Base-by-base conservation (phyloP, 768 basidiomycete genomes). In the Melanogaster broomeanus region DNA sequence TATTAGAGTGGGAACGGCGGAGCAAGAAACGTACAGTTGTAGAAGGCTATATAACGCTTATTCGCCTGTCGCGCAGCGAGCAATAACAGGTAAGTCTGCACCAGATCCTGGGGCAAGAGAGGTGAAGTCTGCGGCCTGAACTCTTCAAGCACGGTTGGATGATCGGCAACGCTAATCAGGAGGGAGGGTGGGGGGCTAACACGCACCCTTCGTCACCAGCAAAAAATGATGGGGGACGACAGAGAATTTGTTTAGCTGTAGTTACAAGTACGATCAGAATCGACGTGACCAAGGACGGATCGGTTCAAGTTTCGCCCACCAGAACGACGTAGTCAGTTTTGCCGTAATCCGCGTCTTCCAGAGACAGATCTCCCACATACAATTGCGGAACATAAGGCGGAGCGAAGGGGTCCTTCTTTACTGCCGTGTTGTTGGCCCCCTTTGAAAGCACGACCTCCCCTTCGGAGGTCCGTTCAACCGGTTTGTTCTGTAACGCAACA, bases 371-470 rank as follows among this genome's bases (percentile, higher is more conserved):
- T 0, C 90, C 93, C 1, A 97, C 71, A 58, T 81, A 79, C 13
- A 98, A 75, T 48, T 87, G 84, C 8, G 80, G 75, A 43, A 82
- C 82, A 64, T 95, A 97, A 5, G 95, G 95, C 5, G 91, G 89
- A n/a, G 78, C 72, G 67, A 98, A 96, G 1, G 93, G 93, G 61
- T 93, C 84, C 21, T 61, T 62, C 38, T 73, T 74, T 38, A 62
- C 52, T 11, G 56, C 44, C 3, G 25, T 6, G 25, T 51, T 52
- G n/a, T 63, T 40, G 2, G 3, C 11, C 39, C 67, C 63, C 37
- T 55, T 69, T 56, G 49, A 49, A 58, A 48, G 54, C 45, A 50
- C 61, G 55, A 52, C 64, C 19, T 68, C 66, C 47, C 73, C 75
- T 45, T 76, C 69, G 38, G 75, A 76, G 30, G 75, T 75, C 25